Evolutionary conservation across 2,329 filamentous ascomycete species (phyloP).

Genomic region (Exophiala aquamarina): DNA sequence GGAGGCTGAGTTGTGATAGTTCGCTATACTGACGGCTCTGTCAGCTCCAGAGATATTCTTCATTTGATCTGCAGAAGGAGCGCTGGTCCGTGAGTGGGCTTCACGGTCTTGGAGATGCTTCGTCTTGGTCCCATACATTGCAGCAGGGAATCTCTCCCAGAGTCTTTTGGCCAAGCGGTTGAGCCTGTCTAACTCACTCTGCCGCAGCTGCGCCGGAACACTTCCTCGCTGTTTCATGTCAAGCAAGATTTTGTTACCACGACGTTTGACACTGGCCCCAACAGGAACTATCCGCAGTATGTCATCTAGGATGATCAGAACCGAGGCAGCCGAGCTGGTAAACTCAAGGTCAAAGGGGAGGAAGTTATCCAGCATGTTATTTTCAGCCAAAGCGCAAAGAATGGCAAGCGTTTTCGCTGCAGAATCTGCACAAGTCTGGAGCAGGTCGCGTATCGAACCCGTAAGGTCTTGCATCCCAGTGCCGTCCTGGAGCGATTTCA

Average conservation of each 20-base stretch:
- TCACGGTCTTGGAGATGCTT: not conserved
- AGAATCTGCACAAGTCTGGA: constrained; percentile 3
- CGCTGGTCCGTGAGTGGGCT: not conserved
- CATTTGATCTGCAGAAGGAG: not conserved
- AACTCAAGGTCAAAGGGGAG: constrained; percentile 3
- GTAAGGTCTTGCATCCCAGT: not conserved
- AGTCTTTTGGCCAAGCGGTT: not conserved
- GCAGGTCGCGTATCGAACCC: not conserved
- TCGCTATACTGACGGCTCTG: too few relatives aligned
- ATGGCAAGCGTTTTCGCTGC: constrained; percentile 1
- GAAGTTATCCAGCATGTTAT: constrained; percentile 3
- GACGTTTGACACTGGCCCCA: not conserved
- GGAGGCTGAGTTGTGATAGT: not conserved
- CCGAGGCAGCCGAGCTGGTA: not conserved
- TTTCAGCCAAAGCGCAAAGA: not conserved
- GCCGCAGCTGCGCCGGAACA: not conserved
- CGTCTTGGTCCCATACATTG: not conserved
- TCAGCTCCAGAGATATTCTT: not conserved
- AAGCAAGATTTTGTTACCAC: not conserved
- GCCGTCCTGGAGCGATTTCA: not conserved
- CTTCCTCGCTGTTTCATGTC: constrained; percentile 2
- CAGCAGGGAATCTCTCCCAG: not conserved
- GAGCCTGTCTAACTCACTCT: not conserved
- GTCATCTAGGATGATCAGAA: constrained; percentile 2
- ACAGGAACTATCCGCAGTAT: not conserved